Evolutionary conservation across 148 eudicot genomes (phyloP).

Genomic region (Hydrangea macrophylla): DNA sequence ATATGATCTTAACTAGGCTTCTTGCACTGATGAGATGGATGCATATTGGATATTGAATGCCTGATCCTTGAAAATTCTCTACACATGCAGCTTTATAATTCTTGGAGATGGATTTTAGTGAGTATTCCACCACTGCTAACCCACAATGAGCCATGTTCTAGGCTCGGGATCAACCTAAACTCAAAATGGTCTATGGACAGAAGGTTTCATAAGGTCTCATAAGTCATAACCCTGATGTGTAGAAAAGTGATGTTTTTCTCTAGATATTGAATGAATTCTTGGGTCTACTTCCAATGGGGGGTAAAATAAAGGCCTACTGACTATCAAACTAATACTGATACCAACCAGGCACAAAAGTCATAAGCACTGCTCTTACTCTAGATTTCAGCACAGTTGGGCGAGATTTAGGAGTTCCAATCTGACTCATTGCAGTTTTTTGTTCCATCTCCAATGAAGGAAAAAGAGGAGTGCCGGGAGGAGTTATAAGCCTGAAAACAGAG

Average conservation of each 20-base stretch:
- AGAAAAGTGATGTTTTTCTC: neutral
- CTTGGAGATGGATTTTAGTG: neutral
- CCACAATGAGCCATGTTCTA: too few species aligned
- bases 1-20: too few species aligned
- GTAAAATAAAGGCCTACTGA: neutral
- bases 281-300: neutral
- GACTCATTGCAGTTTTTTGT: conserved; percentile 39
- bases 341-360: conserved; percentile 3
- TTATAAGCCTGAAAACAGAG: conserved; percentile 65
- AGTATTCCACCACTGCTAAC: too few species aligned
- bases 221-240: too few species aligned
- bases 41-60: neutral
- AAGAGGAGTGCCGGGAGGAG: conserved; percentile 75
- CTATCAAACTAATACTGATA: neutral
- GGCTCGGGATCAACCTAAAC: too few species aligned
- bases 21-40: neutral
- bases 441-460: conserved; percentile 66
- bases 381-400: conserved; percentile 56
- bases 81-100: neutral
- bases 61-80: neutral
- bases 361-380: conserved; percentile 49
- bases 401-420: conserved; percentile 51
- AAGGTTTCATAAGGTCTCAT: too few species aligned
- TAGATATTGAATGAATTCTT: neutral
- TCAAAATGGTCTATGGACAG: too few species aligned